Percentiles rank a stretch among this genome's conserved stretches.
Conservation (phyloP, 2,329 filamentous ascomycete genomes). For the Curvularia verruculosa region DNA sequence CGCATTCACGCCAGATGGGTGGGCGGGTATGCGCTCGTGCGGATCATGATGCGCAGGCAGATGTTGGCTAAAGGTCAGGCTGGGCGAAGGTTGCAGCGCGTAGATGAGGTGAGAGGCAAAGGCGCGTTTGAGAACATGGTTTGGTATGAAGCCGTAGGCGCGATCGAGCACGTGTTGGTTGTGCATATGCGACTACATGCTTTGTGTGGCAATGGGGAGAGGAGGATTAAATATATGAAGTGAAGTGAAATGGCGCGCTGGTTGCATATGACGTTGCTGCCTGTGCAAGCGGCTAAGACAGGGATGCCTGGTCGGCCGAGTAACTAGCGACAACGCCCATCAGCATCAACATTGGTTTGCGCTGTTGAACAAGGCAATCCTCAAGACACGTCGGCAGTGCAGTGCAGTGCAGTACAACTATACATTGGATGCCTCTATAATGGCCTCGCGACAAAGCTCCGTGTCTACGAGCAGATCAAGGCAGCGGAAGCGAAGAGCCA, state of each 20-base stretch:
- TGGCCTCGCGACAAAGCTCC: neutral
- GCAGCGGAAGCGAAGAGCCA: conserved; percentile 53
- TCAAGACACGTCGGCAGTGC: neutral
- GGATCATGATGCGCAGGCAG: conserved; percentile 49
- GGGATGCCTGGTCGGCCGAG: no score
- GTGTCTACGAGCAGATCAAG: neutral
- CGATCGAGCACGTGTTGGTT: conserved; percentile 72
- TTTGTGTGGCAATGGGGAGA: conserved; percentile 23
- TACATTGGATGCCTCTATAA: neutral
- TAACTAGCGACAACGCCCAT: neutral
- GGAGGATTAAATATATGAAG: neutral
- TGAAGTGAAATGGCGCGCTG: neutral
- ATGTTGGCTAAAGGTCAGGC: conserved; percentile 73
- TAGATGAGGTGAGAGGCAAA: conserved; percentile 70
- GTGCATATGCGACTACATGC: conserved; percentile 49
- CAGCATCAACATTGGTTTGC: neutral
- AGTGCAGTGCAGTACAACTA: no score
- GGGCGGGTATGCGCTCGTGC: conserved; percentile 62
- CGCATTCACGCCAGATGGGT: conserved; percentile 78
- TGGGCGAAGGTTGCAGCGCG: conserved; percentile 67
- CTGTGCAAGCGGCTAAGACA: neutral
- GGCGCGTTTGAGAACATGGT: conserved; percentile 68
- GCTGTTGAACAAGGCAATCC: neutral
- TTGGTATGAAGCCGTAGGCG: conserved; percentile 67
- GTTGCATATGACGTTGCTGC: conserved; percentile 25